phyloP scores from a whole-genome alignment of 2,329 filamentous ascomycete genomes.

The Colletotrichum falcatum region DNA sequence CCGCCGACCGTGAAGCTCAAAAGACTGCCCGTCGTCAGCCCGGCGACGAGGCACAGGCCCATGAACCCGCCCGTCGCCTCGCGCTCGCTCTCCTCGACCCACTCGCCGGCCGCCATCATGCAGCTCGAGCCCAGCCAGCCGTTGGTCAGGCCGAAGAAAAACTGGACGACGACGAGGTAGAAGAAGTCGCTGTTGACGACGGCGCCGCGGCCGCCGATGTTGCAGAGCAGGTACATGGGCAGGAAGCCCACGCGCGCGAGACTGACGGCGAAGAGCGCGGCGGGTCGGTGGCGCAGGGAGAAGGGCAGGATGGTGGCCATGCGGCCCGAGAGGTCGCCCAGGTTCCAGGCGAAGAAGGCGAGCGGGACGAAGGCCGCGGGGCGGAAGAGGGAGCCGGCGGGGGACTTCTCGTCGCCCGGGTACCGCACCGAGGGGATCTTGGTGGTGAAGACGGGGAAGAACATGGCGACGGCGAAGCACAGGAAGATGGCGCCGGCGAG shows the following conservation, averaged over 20 bases:
- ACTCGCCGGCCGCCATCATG: conserved; percentile 91
- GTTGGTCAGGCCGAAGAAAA: conserved; percentile 86
- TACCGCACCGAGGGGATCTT: conserved; percentile 64
- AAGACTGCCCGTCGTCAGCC: conserved; percentile 86
- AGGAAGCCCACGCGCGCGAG: conserved; percentile 77
- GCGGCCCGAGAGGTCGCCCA: conserved; percentile 85
- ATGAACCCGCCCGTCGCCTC: conserved; percentile 95
- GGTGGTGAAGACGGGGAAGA: conserved; percentile 91
- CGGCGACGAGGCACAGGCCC: conserved; percentile 88
- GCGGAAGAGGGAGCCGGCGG: conserved; percentile 67
- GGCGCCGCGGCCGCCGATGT: conserved; percentile 82
- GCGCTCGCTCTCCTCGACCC: conserved; percentile 84
- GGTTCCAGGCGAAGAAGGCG: conserved; percentile 93
- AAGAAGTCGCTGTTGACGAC: conserved; percentile 84
- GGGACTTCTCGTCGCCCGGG: conserved; percentile 45
- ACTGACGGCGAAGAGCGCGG: conserved; percentile 74
- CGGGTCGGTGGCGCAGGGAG: conserved; percentile 72
- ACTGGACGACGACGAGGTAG: conserved; percentile 86
- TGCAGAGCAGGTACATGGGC: conserved; percentile 91
- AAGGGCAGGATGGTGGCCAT: conserved; percentile 71
- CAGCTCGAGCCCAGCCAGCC: conserved; percentile 88
- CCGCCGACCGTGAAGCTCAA: conserved; percentile 82
- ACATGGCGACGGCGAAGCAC: conserved; percentile 89
- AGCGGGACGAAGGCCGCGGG: conserved; percentile 88
- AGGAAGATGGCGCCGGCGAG: conserved; percentile 81